Base-by-base conservation (phyloP, 1,139 yeast species). In the Blastobotrys arbuscula region DNA sequence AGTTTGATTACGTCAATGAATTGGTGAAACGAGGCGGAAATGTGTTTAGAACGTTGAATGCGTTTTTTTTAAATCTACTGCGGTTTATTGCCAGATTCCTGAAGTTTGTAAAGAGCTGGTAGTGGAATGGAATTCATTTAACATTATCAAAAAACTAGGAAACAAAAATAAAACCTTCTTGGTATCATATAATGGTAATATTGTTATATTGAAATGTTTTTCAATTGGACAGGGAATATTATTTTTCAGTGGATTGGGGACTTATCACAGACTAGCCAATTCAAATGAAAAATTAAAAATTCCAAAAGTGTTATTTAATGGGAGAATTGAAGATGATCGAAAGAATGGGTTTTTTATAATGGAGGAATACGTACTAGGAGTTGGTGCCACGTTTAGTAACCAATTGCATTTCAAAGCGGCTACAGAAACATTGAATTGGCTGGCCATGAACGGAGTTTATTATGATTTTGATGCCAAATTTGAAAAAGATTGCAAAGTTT, bases 401-500 rank as follows among this genome's bases (percentile, higher is more conserved):
- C 16, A 2, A 4, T 2, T 4, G 8, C 42, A 39, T 39, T 16
- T 24, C 42, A 16, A 20, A 12, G 30, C 42, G 3, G 42, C 42
- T 15, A 39, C 30, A 6, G 6, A n/a, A 3, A 30, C 42, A 5
- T 13, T 39, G 9, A 26, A 39, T n/a, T 39, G 42, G 42, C 15
- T 39, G 31, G 42, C 42, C 2, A 18, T 24, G 20, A 15, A 30
- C 8, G 42, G 42, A 8, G 3, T 39, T 10, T 19, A n/a, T n/a
- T 39, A 39, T 30, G 42, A 39, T 16, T 39, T 39, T 39, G 42
- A 39, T 23, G 42, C 42, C 3, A n/a, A 30, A 15, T 39, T 39
- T 23, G 42, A 39, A 13, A 15, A 19, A 4, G 8, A 26, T 12
- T 39, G 42, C 18, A 39, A 24, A 19, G 18, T 39, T 39, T 24